Evolutionary conservation across 495 filamentous ascomycete genomes (phyloP), one percentile per base, ranked within the genome.

Genomic region (Aspergillus hancockii): DNA sequence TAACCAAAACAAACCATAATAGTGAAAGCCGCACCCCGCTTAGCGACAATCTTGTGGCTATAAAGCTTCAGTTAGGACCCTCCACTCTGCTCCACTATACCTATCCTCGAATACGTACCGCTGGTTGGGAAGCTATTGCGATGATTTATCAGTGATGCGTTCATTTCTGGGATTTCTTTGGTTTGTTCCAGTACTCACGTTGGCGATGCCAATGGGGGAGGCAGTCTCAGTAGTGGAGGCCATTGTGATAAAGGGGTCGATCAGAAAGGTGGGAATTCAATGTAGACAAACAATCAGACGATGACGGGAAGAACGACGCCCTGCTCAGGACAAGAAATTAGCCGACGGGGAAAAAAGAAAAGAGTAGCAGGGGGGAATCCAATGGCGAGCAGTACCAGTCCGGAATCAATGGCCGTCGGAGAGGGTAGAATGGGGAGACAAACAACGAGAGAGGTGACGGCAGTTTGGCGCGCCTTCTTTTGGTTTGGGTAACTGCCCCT

Each of bases 41-140:
- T 98, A 58, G 94, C 94, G 68, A 98, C 95, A 72, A 98, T 98
- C 85, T 98, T 98, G 85, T 98, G 94, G 72, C 94, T 88, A 65
- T 50, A 63, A 38, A 47, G 52, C 45, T 53, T 63, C 31, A 25
- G 66, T 76, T 70, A 77, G 71, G 63, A 69, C 72, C 55, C 65
- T 62, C 61, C 60, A 46, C 55, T 10, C 23, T 66, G 57, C 45
- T 54, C 54, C 49, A 53, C 50, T 52, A 12, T 43, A 45, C 57
- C 28, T 38, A 43, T 57, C 54, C 21, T 28, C 22, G 31, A 49
- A 50, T 65, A 72, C 81, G 73, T 76, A 87, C 84, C 85, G 87
- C 83, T 97, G 93, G 81, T 97, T 96, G 67, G 94, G 92, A 71
- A 96, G 81, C 85, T 88, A 66, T 58, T 69, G 16, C 36, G 21